Conservation (phyloP, 2,329 filamentous ascomycete genomes). For the Zasmidium angulare region DNA sequence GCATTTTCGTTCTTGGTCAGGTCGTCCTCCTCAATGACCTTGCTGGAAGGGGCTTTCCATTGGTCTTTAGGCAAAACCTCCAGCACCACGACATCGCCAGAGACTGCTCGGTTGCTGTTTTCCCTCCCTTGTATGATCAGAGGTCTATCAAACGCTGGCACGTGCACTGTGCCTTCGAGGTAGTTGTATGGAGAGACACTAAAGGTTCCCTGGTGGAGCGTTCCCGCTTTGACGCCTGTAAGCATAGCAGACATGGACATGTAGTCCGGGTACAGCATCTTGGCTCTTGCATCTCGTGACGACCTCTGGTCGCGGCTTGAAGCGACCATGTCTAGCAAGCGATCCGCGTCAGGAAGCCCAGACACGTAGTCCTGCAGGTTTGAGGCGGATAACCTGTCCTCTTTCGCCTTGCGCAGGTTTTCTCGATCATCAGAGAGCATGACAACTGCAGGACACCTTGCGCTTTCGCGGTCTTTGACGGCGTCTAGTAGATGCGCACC, state of each 20-base stretch:
- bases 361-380: conserved; percentile 74
- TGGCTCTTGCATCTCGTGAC: conserved; percentile 62
- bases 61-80: conserved; percentile 91
- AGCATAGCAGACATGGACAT: conserved; percentile 87
- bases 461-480: conserved; percentile 54
- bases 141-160: conserved; percentile 84
- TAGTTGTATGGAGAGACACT: conserved; percentile 98
- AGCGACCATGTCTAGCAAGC: conserved; percentile 89
- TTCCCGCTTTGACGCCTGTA: conserved; percentile 85
- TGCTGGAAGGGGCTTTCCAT: conserved; percentile 94
- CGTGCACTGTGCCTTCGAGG: conserved; percentile 86
- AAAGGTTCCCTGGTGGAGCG: conserved; percentile 91
- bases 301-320: conserved; percentile 70
- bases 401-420: conserved; percentile 78
- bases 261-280: conserved; percentile 86
- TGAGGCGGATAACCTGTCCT: conserved; percentile 68
- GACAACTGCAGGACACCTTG: conserved; percentile 71
- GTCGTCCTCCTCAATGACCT: conserved; percentile 91
- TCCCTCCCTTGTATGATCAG: conserved; percentile 87
- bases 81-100: conserved; percentile 89
- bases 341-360: conserved; percentile 78
- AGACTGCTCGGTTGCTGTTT: conserved; percentile 91
- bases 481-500: conserved; percentile 71
- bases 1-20: conserved; percentile 92
- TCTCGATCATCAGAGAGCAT: conserved; percentile 94